Evolutionary conservation across 345 rosid species (phyloP), one percentile per base, ranked within the genome.

Genomic region (Populus tremula): DNA sequence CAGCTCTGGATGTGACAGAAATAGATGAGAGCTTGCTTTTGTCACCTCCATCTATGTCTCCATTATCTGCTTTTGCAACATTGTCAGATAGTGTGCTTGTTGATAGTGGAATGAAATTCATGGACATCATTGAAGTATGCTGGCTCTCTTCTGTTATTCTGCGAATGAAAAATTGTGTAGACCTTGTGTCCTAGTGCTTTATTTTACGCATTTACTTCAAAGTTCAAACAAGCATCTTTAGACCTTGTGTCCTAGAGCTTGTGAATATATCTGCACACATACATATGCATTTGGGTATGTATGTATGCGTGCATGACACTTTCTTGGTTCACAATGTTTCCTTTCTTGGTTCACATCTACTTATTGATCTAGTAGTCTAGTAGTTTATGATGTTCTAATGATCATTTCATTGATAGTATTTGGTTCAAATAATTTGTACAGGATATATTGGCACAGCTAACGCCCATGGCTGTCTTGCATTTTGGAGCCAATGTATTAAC

Each of bases 381-480:
- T 56, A 56, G 27, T 79, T 61, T 6, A 13, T 78, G 64, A 65
- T 49, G 75, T 23, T n/a, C 35, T 6, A 17, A 63, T 17, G 18
- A 78, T 59, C 50, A 41, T 14, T 80, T 68, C 73, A 50, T 35
- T n/a, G 56, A 66, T 68, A 70, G 81, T 74, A 67, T 63, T 80
- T 53, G 71, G 67, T 35, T 41, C 69, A 25, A 71, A 56, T 74
- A 14, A 43, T 23, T 75, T 84, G 35, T 79, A 69, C 94, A 96
- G 99, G 99, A 90, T 75, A 84, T 93, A 74, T 81, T 96, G 88
- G 92, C 86, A 73, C 97, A 93, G 89, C 82, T 96, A 70, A 91
- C 91, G 16, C 96, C 94, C 23, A 79, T 86, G 75, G 85, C 84
- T 63, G 86, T 96, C 78, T 70, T 77, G 79, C 96, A 96, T 86